These are phyloP conservation scores for Kodamaea fungicola DNA, from an alignment of 1,139 yeast genomes.

Conservation along the genomic window DNA sequence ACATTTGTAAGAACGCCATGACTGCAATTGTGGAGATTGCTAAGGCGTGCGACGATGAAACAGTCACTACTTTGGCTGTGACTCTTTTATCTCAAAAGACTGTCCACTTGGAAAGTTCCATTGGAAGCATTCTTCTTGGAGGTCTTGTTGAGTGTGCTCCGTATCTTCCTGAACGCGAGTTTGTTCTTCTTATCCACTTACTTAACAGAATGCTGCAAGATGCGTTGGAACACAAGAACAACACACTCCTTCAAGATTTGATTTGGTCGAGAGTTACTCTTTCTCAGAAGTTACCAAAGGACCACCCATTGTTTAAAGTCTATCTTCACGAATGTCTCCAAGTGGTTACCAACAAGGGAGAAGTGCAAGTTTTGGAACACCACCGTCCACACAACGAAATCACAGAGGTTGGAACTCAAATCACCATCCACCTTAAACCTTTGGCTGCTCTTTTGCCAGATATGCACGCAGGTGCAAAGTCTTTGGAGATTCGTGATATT, in stretches of 20 bases:
- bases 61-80: slow-evolving; percentile 76
- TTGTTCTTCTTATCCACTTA: slow-evolving; percentile 48
- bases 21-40: slow-evolving; percentile 73
- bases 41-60: slow-evolving; percentile 63
- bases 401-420: slow-evolving; percentile 72
- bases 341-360: slow-evolving; percentile 75
- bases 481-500: slow-evolving; percentile 39
- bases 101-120: slow-evolving; percentile 20
- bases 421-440: slow-evolving; percentile 66
- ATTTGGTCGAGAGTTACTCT: slow-evolving; percentile 50
- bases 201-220: slow-evolving; percentile 38
- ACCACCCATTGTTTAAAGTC: slow-evolving; percentile 48
- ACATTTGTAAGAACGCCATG: slow-evolving; percentile 59
- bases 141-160: slow-evolving; percentile 63
- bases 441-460: slow-evolving; percentile 72
- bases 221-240: slow-evolving; percentile 31
- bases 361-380: slow-evolving; percentile 73
- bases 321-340: slow-evolving; percentile 67
- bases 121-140: slow-evolving; percentile 44
- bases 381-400: slow-evolving; percentile 81
- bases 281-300: slow-evolving; percentile 42
- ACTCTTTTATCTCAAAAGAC: slow-evolving; percentile 80
- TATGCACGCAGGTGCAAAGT: slow-evolving; percentile 36
- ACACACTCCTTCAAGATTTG: slow-evolving; percentile 33
- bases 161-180: slow-evolving; percentile 56